These are phyloP conservation scores for Sporothrix protearum DNA, from an alignment of 2,329 filamentous ascomycete genomes.

Conservation along the genomic window DNA sequence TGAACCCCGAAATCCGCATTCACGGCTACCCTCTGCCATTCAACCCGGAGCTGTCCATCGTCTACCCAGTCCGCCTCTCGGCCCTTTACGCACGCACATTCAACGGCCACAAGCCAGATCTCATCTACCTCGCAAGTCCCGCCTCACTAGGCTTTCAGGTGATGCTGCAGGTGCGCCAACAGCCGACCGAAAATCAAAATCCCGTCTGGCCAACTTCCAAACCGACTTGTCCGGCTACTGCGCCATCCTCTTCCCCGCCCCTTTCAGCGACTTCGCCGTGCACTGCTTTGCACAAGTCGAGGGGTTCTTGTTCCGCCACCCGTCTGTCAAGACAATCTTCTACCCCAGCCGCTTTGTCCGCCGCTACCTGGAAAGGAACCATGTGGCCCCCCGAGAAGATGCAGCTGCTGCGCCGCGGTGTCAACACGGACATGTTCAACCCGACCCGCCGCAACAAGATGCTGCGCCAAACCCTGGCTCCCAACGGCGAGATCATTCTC, in stretches of 20 bases:
- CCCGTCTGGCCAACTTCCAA: slow-evolving; percentile 67
- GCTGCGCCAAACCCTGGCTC: slow-evolving; percentile 54
- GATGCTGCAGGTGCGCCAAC: slow-evolving; percentile 63
- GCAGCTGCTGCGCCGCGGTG: slow-evolving; percentile 60
- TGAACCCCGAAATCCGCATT: slow-evolving; percentile 53
- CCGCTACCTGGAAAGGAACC: slow-evolving; percentile 56
- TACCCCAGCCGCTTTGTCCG: slow-evolving; percentile 64
- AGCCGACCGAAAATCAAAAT: slow-evolving; percentile 51
- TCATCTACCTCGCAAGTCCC: slow-evolving; percentile 67
- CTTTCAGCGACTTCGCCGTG: slow-evolving; percentile 58
- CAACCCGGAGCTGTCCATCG: slow-evolving; percentile 67
- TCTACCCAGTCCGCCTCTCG: slow-evolving; percentile 64
- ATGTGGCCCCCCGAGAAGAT: slow-evolving; percentile 55
- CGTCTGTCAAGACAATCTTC: slow-evolving; percentile 62
- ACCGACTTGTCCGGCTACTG: slow-evolving; percentile 68
- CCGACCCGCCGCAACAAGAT: slow-evolving; percentile 50
- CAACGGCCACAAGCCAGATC: slow-evolving; percentile 52
- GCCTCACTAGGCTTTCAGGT: slow-evolving; percentile 69
- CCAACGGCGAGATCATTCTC: slow-evolving; percentile 61
- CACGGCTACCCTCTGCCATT: slow-evolving; percentile 65
- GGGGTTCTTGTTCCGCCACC: slow-evolving; percentile 61
- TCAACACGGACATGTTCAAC: slow-evolving; percentile 60
- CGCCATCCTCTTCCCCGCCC: slow-evolving; percentile 63
- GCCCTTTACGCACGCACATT: slow-evolving; percentile 60
- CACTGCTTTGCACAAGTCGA: slow-evolving; percentile 61